Base-by-base conservation (phyloP, 306 rosid species). In the Spatholobus suberectus region DNA sequence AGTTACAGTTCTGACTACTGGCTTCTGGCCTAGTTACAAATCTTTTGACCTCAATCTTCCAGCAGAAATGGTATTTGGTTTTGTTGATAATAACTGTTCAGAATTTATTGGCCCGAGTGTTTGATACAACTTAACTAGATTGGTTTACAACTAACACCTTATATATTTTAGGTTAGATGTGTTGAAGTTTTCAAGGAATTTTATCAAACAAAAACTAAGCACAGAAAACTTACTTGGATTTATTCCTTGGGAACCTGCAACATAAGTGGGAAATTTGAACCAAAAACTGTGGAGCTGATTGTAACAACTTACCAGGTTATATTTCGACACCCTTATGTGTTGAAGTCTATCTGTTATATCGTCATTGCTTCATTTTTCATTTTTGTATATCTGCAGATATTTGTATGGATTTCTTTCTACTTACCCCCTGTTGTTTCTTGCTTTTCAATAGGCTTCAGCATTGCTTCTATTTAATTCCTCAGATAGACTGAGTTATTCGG, bases 11-110 rank as follows among this genome's bases (percentile, higher is more conserved):
- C 88, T 95, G 84, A 95, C 98, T 26, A 91, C 97, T 49, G 97
- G 97, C 21, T 93, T 89, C 83, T 95, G 98, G 98, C 98, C 98
- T 76, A 95, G 97, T 81, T 95, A 95, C 83, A 95, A 95, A 83
- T 95, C 97, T 21, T 95, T 90, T 82, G 97, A 95, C 71, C 93
- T 95, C 72, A 95, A 90, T 78, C 97, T 95, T 86, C 98, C 98
- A 5, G 94, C 89, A 27, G 98, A 95, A 82, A 95, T 95, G 98
- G 98, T 93, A 91, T 49, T 49, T 24, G 79, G 35, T 77, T 71
- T 80, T 77, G 12, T 65, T 77, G 29, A 84, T 67, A 65, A 46
- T 18, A 72, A 57, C 54, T 58, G 24, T 18, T 59, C 29, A 46
- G 20, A 77, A 62, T 61, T 51, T 32, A 12, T 44, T 47, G 67